Conservation (phyloP, 2,329 filamentous ascomycete genomes). For the Parafenestella ontariensis region DNA sequence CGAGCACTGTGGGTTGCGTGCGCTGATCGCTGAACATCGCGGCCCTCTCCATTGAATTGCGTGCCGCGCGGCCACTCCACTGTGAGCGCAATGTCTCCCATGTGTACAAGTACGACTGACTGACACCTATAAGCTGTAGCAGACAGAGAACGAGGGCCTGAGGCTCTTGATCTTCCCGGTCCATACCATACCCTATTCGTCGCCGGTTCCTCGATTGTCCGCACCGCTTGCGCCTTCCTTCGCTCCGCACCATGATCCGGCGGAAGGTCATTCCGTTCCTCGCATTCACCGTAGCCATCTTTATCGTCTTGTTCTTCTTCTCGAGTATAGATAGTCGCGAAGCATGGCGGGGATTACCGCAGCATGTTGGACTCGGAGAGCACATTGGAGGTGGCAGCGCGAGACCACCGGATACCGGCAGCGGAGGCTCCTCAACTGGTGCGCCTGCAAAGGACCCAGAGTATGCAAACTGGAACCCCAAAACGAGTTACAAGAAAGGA, state of each 20-base stretch:
- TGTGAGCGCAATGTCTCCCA: conserved; percentile 13
- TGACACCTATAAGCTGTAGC: conserved; percentile 3
- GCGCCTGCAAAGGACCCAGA: conserved; percentile 31
- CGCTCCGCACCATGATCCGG: conserved; percentile 31
- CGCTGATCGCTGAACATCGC: conserved; percentile 3
- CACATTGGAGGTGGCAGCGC: conserved; percentile 27
- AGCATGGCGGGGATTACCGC: conserved; percentile 49
- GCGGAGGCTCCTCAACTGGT: conserved; percentile 8
- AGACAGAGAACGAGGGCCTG: conserved; percentile 1
- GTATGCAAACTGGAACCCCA: conserved; percentile 49
- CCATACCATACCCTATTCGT: neutral
- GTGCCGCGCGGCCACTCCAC: conserved; percentile 23
- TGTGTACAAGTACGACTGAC: neutral
- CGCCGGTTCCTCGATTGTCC: neutral
- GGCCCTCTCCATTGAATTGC: conserved; percentile 3
- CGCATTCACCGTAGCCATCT: conserved; percentile 32
- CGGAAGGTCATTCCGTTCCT: conserved; percentile 41
- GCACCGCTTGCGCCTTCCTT: conserved; percentile 2
- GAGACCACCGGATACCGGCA: conserved; percentile 13
- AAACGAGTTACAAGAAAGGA: conserved; percentile 40
- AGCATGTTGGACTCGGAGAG: conserved; percentile 51
- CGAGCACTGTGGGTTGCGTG: neutral
- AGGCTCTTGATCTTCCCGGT: neutral
- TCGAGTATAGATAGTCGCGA: conserved; percentile 40
- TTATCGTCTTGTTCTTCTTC: conserved; percentile 52